A percentile compares a stretch with the other conserved stretches of the same genome.
phyloP scores from a whole-genome alignment of 495 filamentous ascomycete species.

The Penicillium cinerascens region DNA sequence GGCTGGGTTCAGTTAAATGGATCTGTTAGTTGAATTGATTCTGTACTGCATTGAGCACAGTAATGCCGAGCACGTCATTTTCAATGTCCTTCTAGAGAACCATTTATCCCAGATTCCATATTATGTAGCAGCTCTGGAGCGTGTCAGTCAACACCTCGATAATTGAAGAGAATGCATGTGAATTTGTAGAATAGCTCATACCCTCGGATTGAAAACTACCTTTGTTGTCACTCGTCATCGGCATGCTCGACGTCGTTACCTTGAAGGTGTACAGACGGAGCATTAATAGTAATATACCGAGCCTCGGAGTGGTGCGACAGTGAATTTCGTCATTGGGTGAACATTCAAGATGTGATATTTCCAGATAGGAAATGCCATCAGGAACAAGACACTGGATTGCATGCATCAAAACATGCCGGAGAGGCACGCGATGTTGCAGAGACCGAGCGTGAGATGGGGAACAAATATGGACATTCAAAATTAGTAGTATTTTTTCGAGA shows the following conservation, averaged over 20 bases:
- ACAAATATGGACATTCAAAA: background rate
- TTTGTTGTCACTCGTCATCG: conserved; percentile 35
- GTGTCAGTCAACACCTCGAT: background rate
- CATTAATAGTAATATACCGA: conserved; percentile 17
- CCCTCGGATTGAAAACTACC: conserved; percentile 42
- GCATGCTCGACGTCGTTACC: conserved; percentile 36
- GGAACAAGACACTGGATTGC: background rate
- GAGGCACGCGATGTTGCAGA: background rate
- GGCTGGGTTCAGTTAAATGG: background rate
- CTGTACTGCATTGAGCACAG: background rate
- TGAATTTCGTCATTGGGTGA: conserved; percentile 31
- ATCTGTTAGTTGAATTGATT: background rate
- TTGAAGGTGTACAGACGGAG: conserved; percentile 32
- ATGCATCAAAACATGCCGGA: background rate
- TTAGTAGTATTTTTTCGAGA: background rate
- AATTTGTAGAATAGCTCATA: background rate
- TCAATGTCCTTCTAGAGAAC: no score
- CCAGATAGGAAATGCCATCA: background rate
- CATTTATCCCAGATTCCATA: no score
- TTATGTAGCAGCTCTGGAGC: background rate
- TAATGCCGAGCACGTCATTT: no score
- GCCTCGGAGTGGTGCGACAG: conserved; percentile 31
- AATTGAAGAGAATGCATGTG: background rate
- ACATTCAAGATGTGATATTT: background rate
- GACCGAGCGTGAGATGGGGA: background rate